Conservation (phyloP, 208 protist genomes). For the Trypanosomatidae sp. region DNA sequence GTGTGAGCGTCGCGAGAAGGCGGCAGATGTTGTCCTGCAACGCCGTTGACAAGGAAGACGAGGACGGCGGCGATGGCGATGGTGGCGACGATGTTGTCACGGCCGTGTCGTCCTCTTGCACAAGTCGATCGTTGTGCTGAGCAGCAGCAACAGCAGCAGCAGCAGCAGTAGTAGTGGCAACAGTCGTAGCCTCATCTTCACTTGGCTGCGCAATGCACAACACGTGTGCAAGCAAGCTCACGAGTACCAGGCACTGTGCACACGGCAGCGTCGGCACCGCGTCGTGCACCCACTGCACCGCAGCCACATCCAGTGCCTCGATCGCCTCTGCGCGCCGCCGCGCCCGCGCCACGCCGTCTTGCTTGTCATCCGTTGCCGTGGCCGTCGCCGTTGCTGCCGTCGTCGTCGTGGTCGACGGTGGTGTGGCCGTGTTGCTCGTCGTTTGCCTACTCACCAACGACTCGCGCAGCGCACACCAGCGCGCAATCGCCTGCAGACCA, state of each 20-base stretch:
- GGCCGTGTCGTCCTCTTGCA: no score
- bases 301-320: slow-evolving; percentile 15
- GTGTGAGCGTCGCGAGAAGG: background rate
- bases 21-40: background rate
- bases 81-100: no score
- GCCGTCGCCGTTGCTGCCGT: no score
- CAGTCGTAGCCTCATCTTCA: background rate
- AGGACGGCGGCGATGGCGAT: background rate
- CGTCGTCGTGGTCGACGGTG: no score
- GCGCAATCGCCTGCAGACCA: no score
- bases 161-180: background rate
- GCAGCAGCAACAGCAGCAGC: background rate
- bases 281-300: slow-evolving; percentile 36
- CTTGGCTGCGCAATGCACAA: no score
- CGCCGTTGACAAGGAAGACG: no score
- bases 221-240: slow-evolving; percentile 61
- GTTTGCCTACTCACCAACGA: no score
- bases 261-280: slow-evolving; percentile 31
- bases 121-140: background rate
- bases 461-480: no score
- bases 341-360: no score
- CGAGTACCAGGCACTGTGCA: slow-evolving; percentile 52
- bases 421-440: no score
- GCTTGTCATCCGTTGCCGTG: no score
- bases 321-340: slow-evolving; percentile 2